Evolutionary conservation across 2,329 filamentous ascomycete species (phyloP), one percentile per base, ranked within the genome.

Genomic region (Magnaporthiopsis poae): DNA sequence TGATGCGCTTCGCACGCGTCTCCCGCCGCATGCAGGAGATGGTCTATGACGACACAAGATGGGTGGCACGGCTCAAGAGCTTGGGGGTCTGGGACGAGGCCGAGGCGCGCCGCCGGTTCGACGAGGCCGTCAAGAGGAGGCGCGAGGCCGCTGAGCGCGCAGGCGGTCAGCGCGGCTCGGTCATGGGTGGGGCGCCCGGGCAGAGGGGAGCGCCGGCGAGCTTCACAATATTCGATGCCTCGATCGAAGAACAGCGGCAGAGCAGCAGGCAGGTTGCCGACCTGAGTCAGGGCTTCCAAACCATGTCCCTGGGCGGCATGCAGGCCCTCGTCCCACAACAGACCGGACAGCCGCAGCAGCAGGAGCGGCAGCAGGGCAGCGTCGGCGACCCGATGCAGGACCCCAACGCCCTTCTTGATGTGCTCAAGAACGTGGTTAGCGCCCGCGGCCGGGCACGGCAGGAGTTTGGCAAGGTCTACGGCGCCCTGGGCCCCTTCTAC

Each of bases 21-120:
- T 96, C 92, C 67, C 90, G 86, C 74, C 90, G 91, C 68, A 86
- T 98, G 84, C 89, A 90, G 74, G 95, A 99, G 78, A 99, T 99
- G 93, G 93, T 97, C 3, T 99, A 98, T 78, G 95, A 99, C 76
- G 95, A 99, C 77, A 91, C 92, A 64, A 86, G 94, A 80, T 99
- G 95, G 95, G 90, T 98, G 59, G 87, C 91, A 69, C 86, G 91
- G 69, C 78, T 99, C 66, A 90, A 90, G 75, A 88, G 84, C 67
- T 96, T 99, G 88, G 91, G 89, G 1, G 90, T 90, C 71, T 99
- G 95, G 95, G 89, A 96, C 73, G 95, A 99, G 75, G 77, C 81
- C 3, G 94, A 96, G 75, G 95, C 95, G 5, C 85, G 93, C 68
- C 87, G 86, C 71, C 81, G 90, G 65, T 91, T 92, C 65, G 94